Evolutionary conservation across 2,329 filamentous ascomycete species (phyloP).

Genomic region (Sclerotiophoma versabilis): DNA sequence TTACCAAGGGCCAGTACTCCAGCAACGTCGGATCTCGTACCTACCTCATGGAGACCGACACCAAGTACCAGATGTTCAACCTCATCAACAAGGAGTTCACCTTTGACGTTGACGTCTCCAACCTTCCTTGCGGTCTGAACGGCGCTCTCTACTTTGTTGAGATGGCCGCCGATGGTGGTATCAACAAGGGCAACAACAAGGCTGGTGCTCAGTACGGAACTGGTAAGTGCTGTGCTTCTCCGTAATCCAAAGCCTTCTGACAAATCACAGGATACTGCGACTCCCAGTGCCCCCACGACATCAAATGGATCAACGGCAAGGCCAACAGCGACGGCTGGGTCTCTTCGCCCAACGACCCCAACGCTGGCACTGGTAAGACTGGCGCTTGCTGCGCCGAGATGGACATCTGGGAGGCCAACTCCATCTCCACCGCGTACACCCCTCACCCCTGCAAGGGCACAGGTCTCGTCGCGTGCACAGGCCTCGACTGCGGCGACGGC

Average conservation of each 20-base stretch:
- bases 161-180: conserved; percentile 63
- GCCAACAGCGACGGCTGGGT: conserved; percentile 64
- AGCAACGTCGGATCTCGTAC: conserved; percentile 53
- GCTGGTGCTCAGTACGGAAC: conserved; percentile 66
- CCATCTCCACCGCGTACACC: conserved; percentile 68
- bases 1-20: conserved; percentile 59
- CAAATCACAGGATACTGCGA: conserved; percentile 44
- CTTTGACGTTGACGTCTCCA: conserved; percentile 60
- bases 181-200: conserved; percentile 58
- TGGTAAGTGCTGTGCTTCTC: conserved; percentile 50
- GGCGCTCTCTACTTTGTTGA: conserved; percentile 61
- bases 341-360: conserved; percentile 60
- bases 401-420: conserved; percentile 76
- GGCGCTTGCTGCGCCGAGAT: conserved; percentile 74
- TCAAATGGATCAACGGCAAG: conserved; percentile 62
- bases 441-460: conserved; percentile 67
- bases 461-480: conserved; percentile 61
- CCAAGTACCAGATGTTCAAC: conserved; percentile 54
- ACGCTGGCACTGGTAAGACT: conserved; percentile 60
- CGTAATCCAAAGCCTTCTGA: too few species aligned
- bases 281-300: conserved; percentile 52
- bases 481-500: conserved; percentile 52
- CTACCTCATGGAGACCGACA: conserved; percentile 52
- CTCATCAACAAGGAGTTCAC: conserved; percentile 52
- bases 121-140: conserved; percentile 73